phyloP scores from a whole-genome alignment of 1,139 yeast genomes.

The Geotrichum restrictum region DNA sequence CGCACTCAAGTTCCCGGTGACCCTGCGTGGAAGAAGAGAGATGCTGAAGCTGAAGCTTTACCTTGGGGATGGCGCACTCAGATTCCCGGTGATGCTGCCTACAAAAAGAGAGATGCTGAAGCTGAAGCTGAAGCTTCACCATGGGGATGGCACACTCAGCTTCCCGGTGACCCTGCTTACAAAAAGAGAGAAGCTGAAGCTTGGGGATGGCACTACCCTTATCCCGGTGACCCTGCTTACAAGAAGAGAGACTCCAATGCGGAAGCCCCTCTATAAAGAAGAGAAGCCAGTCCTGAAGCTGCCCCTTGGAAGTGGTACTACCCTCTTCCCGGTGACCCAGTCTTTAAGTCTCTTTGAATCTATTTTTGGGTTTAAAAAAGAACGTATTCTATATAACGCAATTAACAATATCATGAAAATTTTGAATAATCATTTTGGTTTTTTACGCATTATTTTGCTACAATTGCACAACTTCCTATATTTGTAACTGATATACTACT shows the following conservation, averaged over 20 bases:
- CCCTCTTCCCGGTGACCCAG: conserved; percentile 16
- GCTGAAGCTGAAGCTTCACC: neutral
- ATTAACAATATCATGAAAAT: no score
- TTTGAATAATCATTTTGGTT: no score
- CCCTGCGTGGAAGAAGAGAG: conserved; percentile 12
- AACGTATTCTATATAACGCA: no score
- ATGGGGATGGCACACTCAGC: conserved; percentile 10
- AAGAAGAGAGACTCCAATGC: no score
- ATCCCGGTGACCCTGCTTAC: conserved; percentile 10
- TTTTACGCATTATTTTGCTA: no score
- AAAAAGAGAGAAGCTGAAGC: conserved; percentile 10
- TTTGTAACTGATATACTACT: no score
- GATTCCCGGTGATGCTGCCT: conserved; percentile 12
- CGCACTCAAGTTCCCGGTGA: conserved; percentile 9
- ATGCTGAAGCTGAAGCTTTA: conserved; percentile 3
- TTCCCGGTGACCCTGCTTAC: conserved; percentile 16
- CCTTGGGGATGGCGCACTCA: conserved; percentile 12
- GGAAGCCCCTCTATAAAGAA: no score
- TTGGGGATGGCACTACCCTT: conserved; percentile 13
- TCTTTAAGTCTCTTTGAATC: no score
- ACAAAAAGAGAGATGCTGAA: no score
- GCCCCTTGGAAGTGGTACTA: conserved; percentile 11
- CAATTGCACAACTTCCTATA: no score
- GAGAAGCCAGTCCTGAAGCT: no score
- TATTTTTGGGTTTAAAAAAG: no score